phyloP scores from a whole-genome alignment of 73 alveolate species.

The Paramecium biaurelia region DNA sequence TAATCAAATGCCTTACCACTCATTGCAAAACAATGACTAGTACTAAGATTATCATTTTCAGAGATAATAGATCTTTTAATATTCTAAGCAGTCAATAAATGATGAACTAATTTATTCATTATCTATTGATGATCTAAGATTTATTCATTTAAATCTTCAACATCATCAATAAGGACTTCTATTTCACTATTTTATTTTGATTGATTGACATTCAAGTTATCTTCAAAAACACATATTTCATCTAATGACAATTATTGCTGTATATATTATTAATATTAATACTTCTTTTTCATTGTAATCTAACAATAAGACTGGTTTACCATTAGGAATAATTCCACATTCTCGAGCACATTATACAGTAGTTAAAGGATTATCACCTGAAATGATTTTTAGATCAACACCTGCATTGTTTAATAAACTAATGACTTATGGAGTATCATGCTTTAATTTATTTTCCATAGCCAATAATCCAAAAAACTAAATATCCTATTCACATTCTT shows the following conservation, averaged over 20 bases:
- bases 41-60: background rate
- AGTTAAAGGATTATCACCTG: slow-evolving; percentile 85
- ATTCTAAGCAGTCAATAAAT: background rate
- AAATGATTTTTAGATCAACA: slow-evolving; percentile 70
- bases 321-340: slow-evolving; percentile 63
- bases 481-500: slow-evolving; percentile 70
- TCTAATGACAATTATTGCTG: background rate
- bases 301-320: slow-evolving; percentile 38
- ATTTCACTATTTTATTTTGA: background rate
- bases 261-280: background rate
- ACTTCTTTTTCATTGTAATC: slow-evolving; percentile 25
- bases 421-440: slow-evolving; percentile 67
- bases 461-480: slow-evolving; percentile 74
- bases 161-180: background rate
- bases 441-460: slow-evolving; percentile 76
- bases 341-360: slow-evolving; percentile 78
- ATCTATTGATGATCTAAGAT: background rate
- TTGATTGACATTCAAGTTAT: background rate
- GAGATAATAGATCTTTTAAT: background rate
- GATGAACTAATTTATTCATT: background rate
- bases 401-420: slow-evolving; percentile 53
- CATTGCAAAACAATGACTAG: slow-evolving; percentile 51
- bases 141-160: background rate
- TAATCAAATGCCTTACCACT: slow-evolving; percentile 68
- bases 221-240: slow-evolving; percentile 11